Percentiles rank a stretch among this genome's conserved stretches.
Conservation (phyloP, 129 eudicot genomes). For the Daucus carota region DNA sequence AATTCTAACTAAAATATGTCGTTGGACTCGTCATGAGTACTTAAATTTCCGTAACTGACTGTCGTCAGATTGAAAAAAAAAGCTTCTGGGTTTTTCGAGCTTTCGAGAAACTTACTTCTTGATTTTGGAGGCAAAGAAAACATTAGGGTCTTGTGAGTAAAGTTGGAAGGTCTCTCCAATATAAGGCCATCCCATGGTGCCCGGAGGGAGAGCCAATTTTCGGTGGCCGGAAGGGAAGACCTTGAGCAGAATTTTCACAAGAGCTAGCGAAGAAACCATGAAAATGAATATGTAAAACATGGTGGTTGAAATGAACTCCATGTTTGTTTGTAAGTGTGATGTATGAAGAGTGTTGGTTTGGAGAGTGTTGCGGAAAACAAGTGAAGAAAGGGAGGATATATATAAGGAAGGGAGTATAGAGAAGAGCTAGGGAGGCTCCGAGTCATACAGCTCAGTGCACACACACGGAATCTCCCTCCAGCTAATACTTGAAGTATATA, state of each 20-base stretch:
- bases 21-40: background rate
- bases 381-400: slow-evolving; percentile 26
- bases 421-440: slow-evolving; percentile 18
- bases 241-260: slow-evolving; percentile 20
- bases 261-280: slow-evolving; percentile 17
- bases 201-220: slow-evolving; percentile 79
- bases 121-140: slow-evolving; percentile 79
- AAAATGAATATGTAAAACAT: slow-evolving; percentile 4
- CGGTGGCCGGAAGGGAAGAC: slow-evolving; percentile 24
- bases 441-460: slow-evolving; percentile 52
- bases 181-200: slow-evolving; percentile 90
- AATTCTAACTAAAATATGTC: no score
- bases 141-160: slow-evolving; percentile 84
- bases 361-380: slow-evolving; percentile 32
- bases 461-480: slow-evolving; percentile 77
- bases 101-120: slow-evolving; percentile 47
- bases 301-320: slow-evolving; percentile 42
- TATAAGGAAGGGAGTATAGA: slow-evolving; percentile 33
- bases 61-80: no score
- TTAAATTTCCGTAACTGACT: background rate
- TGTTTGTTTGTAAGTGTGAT: slow-evolving; percentile 12
- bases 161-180: slow-evolving; percentile 95
- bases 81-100: background rate
- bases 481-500: slow-evolving; percentile 36
- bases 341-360: background rate